phyloP scores from a whole-genome alignment of 495 filamentous ascomycete genomes.

The Neurospora sublineolata region DNA sequence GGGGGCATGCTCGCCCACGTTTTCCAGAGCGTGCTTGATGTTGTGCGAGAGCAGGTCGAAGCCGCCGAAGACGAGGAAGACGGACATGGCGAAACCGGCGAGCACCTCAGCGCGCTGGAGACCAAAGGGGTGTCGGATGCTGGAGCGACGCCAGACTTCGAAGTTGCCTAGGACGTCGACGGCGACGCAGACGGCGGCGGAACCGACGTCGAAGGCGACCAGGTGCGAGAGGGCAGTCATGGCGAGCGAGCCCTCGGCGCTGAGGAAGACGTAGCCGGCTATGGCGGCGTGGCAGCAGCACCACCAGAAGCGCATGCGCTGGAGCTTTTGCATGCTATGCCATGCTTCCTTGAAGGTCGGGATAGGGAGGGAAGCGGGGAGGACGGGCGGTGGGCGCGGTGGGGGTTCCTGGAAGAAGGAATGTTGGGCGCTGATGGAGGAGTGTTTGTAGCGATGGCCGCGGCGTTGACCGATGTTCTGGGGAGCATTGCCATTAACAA shows the following conservation, averaged over 20 bases:
- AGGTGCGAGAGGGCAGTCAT: constrained; percentile 88
- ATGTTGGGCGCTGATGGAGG: constrained; percentile 73
- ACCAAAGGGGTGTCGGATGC: constrained; percentile 85
- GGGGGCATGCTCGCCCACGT: constrained; percentile 41
- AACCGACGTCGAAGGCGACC: constrained; percentile 87
- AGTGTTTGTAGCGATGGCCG: constrained; percentile 96
- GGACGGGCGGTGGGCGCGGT: constrained; percentile 69
- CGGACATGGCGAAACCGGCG: constrained; percentile 92
- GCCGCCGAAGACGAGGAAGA: constrained; percentile 91
- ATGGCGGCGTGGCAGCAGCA: constrained; percentile 77
- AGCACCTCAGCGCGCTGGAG: constrained; percentile 86
- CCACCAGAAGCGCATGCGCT: constrained; percentile 74
- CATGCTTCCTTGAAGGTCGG: constrained; percentile 80
- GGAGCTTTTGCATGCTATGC: constrained; percentile 74
- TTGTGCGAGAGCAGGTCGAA: constrained; percentile 91
- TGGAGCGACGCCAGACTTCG: constrained; percentile 91
- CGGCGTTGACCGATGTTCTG: constrained; percentile 80
- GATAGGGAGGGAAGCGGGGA: constrained; percentile 90
- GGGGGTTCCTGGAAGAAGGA: constrained; percentile 96
- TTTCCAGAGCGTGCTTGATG: constrained; percentile 71
- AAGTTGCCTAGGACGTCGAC: constrained; percentile 93
- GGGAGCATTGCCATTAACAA: neutral
- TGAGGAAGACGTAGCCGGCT: constrained; percentile 74
- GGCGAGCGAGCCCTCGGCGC: constrained; percentile 74
- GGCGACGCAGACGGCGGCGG: constrained; percentile 81